Percentiles rank a stretch among this genome's conserved stretches.
Conservation (phyloP, 2,329 filamentous ascomycete genomes). For the Aureobasidium sp. region DNA sequence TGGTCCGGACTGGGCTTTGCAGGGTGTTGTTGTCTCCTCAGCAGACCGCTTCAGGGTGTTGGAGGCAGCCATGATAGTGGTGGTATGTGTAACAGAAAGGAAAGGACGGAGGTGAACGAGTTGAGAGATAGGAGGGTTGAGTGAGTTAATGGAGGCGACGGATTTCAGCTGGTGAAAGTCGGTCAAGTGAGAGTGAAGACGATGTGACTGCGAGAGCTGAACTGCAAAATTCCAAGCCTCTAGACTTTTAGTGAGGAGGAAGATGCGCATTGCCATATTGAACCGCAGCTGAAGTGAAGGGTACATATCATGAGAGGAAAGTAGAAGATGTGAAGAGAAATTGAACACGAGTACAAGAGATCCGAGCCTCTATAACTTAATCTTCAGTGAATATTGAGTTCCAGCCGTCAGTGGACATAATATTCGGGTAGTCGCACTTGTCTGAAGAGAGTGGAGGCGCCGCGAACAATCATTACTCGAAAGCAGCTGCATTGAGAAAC, state of each 20-base stretch:
- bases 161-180: background rate
- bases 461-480: too few species aligned
- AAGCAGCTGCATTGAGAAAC: too few species aligned
- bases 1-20: background rate
- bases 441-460: too few species aligned
- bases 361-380: too few species aligned
- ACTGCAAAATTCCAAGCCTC: background rate
- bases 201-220: background rate
- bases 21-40: background rate
- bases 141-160: background rate
- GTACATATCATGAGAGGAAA: background rate
- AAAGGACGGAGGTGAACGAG: background rate
- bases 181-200: background rate
- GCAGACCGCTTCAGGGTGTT: background rate
- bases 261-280: background rate
- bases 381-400: too few species aligned
- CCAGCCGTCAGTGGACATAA: too few species aligned
- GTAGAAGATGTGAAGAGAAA: background rate
- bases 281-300: background rate
- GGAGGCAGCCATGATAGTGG: background rate
- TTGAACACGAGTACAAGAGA: background rate
- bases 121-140: background rate
- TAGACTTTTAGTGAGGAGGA: background rate
- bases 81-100: background rate
- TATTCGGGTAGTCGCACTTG: too few species aligned